Evolutionary conservation across 768 basidiomycete genomes (phyloP).

Genomic region (Leccinellum rugosiceps): DNA sequence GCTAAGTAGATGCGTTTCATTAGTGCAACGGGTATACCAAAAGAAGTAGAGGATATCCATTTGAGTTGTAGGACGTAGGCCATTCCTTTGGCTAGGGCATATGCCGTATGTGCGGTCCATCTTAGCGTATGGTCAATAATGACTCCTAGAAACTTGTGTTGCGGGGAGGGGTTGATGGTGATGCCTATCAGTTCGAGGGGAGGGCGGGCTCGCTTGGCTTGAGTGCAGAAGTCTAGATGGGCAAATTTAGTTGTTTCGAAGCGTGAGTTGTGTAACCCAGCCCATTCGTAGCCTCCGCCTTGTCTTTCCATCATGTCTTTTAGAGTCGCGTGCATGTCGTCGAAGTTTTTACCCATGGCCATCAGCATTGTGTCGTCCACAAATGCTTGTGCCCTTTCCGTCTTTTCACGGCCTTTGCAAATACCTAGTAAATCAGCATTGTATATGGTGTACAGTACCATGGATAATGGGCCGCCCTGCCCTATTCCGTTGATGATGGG

Average conservation of each 20-base stretch:
- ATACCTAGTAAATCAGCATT: neutral
- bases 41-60: accelerated
- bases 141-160: neutral
- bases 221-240: neutral
- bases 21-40: neutral
- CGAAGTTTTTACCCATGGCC: neutral
- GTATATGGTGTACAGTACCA: neutral
- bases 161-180: neutral
- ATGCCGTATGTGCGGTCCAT: neutral
- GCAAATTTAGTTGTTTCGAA: neutral
- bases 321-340: neutral
- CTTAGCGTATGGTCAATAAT: neutral
- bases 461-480: too few relatives aligned
- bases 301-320: neutral
- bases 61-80: neutral
- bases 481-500: too few relatives aligned
- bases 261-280: neutral
- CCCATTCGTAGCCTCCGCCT: neutral
- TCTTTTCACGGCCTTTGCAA: neutral
- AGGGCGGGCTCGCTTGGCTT: neutral
- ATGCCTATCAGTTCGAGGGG: neutral
- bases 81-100: neutral
- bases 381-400: neutral
- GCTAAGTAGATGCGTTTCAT: neutral
- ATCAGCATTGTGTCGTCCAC: neutral